Percentiles rank a stretch among this genome's conserved stretches.
phyloP scores from a whole-genome alignment of 305 asterid genomes.

The Striga hermonthica region DNA sequence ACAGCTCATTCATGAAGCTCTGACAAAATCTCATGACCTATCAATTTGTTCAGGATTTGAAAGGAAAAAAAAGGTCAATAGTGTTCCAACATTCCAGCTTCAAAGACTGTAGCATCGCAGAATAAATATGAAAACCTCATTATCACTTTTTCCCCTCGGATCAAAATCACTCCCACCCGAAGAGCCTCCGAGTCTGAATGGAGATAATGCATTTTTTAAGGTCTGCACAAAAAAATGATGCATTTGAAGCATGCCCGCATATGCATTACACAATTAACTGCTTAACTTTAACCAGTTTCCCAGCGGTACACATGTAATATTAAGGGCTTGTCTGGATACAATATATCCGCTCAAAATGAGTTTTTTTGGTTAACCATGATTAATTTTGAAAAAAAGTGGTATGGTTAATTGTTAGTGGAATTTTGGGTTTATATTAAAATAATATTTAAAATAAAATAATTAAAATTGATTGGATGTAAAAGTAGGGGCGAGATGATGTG shows the following conservation, averaged over 20 bases:
- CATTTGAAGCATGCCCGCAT: constrained; percentile 28
- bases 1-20: constrained; percentile 94
- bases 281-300: background rate
- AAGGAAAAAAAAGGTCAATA: constrained; percentile 20
- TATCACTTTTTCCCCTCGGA: constrained; percentile 88
- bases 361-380: too few relatives aligned
- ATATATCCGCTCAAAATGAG: too few relatives aligned
- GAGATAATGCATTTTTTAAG: constrained; percentile 93
- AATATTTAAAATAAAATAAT: too few relatives aligned
- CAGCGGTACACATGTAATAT: background rate
- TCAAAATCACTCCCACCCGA: constrained; percentile 99
- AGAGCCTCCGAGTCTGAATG: constrained; percentile 95
- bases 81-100: constrained; percentile 28
- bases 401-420: too few relatives aligned
- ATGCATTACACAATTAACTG: constrained; percentile 18
- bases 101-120: constrained; percentile 25
- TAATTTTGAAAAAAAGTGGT: too few relatives aligned
- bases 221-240: constrained; percentile 54
- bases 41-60: constrained; percentile 29
- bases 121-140: constrained; percentile 56
- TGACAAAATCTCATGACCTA: constrained; percentile 97
- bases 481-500: too few relatives aligned
- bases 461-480: too few relatives aligned
- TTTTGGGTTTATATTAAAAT: too few relatives aligned
- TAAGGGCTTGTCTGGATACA: too few relatives aligned